phyloP scores from a whole-genome alignment of 2,329 filamentous ascomycete genomes.

The Gyromitra esculenta region DNA sequence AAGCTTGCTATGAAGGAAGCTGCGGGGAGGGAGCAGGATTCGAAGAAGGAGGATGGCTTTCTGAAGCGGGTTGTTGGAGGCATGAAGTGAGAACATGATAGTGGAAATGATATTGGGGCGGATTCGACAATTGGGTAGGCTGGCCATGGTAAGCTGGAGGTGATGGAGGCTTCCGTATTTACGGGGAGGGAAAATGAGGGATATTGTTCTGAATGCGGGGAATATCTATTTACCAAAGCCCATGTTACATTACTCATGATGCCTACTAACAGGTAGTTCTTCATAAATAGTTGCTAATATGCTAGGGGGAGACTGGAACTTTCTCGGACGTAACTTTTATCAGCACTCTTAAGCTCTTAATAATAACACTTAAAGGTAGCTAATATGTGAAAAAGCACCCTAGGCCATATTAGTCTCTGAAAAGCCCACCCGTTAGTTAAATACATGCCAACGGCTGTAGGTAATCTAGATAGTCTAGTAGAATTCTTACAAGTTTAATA shows the following conservation, averaged over 20 bases:
- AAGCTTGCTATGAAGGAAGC: not conserved
- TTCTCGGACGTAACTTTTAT: no score
- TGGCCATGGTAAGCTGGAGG: not conserved
- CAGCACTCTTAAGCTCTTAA: no score
- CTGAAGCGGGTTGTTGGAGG: constrained; percentile 20
- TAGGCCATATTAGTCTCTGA: not conserved
- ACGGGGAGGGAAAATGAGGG: no score
- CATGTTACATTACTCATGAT: no score
- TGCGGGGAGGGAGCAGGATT: not conserved
- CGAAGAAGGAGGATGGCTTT: constrained; percentile 3
- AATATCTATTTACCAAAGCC: no score
- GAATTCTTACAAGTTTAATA: not conserved
- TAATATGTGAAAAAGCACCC: no score
- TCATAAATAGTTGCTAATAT: no score
- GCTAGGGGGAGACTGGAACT: no score
- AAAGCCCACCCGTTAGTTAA: not conserved
- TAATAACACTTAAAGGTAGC: no score
- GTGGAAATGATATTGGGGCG: not conserved
- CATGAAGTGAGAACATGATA: constrained; percentile 1
- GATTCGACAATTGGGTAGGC: not conserved
- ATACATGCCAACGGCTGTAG: not conserved
- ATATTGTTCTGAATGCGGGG: no score
- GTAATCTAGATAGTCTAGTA: not conserved
- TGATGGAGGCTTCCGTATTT: no score
- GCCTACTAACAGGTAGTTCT: no score